These are phyloP conservation scores for Hebeloma cylindrosporum DNA, from an alignment of 768 basidiomycete species.

Conservation along the genomic window DNA sequence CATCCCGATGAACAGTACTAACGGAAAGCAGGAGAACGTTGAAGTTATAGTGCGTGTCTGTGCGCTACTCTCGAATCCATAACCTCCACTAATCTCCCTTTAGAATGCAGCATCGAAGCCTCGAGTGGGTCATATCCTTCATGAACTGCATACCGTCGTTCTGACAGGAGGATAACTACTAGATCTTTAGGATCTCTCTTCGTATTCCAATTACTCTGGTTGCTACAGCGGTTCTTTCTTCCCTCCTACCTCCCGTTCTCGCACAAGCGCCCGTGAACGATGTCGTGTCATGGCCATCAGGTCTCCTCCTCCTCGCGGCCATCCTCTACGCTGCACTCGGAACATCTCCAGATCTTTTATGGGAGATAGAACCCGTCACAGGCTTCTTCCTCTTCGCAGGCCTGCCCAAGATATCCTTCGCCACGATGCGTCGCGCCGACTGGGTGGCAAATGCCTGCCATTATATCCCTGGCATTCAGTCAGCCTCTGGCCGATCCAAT, in stretches of 20 bases:
- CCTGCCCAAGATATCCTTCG: conserved; percentile 24
- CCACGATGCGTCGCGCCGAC: conserved; percentile 22
- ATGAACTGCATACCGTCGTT: no score
- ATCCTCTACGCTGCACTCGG: conserved; percentile 29
- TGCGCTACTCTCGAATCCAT: no score
- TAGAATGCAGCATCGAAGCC: no score
- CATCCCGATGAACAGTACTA: no score
- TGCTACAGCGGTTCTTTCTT: conserved; percentile 8
- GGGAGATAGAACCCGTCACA: conserved; percentile 27
- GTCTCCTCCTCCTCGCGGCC: conserved; percentile 28
- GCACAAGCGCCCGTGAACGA: conserved; percentile 32
- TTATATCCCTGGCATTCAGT: conserved; percentile 26
- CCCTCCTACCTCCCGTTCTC: conserved; percentile 14
- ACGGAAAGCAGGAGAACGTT: no score
- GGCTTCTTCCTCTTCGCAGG: conserved; percentile 25
- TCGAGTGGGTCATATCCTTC: no score
- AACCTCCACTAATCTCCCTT: no score
- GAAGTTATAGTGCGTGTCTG: no score
- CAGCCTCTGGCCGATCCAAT: conserved; percentile 20
- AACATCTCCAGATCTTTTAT: conserved; percentile 21
- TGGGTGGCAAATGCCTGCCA: conserved; percentile 27
- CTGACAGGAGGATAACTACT: no score
- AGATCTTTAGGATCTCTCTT: conserved; percentile 2
- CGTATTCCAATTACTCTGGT: conserved; percentile 7
- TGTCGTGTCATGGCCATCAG: conserved; percentile 29